A percentile compares a stretch with the other conserved stretches of the same genome.
Conservation (phyloP, 2,329 filamentous ascomycete genomes). For the Penicillium nordicum region DNA sequence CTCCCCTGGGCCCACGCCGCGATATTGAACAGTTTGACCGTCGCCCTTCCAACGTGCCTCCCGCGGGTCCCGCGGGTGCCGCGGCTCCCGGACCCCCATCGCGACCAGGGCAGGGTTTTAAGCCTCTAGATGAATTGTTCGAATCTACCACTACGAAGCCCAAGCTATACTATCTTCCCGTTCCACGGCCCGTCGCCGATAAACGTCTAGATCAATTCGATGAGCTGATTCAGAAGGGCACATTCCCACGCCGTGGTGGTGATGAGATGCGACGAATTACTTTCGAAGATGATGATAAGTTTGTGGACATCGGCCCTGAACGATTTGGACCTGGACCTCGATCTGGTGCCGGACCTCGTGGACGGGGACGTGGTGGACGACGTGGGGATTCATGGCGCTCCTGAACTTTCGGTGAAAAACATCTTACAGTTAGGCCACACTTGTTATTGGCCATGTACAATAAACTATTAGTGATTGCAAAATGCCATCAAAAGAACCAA, state of each 20-base stretch:
- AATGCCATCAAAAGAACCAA: not conserved
- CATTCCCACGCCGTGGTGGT: slow-evolving; percentile 37
- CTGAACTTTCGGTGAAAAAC: slow-evolving; percentile 15
- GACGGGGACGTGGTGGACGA: slow-evolving; percentile 33
- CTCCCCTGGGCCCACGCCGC: slow-evolving; percentile 27
- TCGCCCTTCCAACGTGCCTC: slow-evolving; percentile 26
- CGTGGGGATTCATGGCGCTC: slow-evolving; percentile 25
- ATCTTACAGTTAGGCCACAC: not conserved
- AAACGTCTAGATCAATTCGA: slow-evolving; percentile 62
- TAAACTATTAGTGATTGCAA: slow-evolving; percentile 2
- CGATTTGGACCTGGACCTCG: slow-evolving; percentile 37
- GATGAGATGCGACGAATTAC: slow-evolving; percentile 67
- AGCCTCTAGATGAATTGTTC: slow-evolving; percentile 60
- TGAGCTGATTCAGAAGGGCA: slow-evolving; percentile 39
- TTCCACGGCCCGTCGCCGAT: slow-evolving; percentile 61
- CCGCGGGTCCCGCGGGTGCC: slow-evolving; percentile 18
- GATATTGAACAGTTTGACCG: slow-evolving; percentile 21
- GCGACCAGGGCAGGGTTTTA: slow-evolving; percentile 46
- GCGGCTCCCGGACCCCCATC: slow-evolving; percentile 9
- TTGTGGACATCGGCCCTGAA: slow-evolving; percentile 71
- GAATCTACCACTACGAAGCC: slow-evolving; percentile 59
- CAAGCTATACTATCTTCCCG: slow-evolving; percentile 64
- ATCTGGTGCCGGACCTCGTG: slow-evolving; percentile 25
- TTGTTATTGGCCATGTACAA: slow-evolving; percentile 14
- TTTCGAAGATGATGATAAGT: slow-evolving; percentile 63